Evolutionary conservation across 257 asterid species (phyloP).

Genomic region (Galeopsis tetrahit): DNA sequence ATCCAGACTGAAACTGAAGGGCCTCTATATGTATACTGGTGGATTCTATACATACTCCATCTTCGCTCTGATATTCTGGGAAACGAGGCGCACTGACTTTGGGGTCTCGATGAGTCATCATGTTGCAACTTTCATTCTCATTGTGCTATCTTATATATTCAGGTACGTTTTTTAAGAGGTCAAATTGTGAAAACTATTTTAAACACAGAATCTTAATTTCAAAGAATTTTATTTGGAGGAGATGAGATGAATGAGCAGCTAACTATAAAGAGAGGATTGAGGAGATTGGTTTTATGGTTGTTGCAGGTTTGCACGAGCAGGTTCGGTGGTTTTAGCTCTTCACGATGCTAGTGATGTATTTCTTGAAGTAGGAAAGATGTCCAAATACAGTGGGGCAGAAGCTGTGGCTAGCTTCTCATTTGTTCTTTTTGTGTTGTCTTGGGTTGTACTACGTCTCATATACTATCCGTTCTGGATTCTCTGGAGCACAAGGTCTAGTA

Average conservation of each 20-base stretch:
- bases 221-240: constrained; percentile 17
- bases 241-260: constrained; percentile 10
- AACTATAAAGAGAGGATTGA: constrained; percentile 12
- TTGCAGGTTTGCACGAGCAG: constrained; percentile 92
- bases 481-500: constrained; percentile 93
- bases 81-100: constrained; percentile 96
- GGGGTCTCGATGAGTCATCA: constrained; percentile 99
- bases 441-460: constrained; percentile 91
- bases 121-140: constrained; percentile 85
- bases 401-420: constrained; percentile 85
- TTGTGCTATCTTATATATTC: constrained; percentile 69
- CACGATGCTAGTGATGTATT: constrained; percentile 98
- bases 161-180: constrained; percentile 59
- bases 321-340: constrained; percentile 90
- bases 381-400: constrained; percentile 94
- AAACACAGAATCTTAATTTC: not conserved
- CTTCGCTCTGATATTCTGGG: constrained; percentile 96
- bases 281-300: constrained; percentile 24
- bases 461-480: constrained; percentile 95
- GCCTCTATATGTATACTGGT: constrained; percentile 79
- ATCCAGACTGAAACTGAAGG: constrained; percentile 89
- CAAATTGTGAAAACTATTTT: constrained; percentile 23
- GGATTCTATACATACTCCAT: constrained; percentile 96
- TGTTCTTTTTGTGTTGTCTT: constrained; percentile 84
- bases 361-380: constrained; percentile 97